phyloP scores from a whole-genome alignment of 1,284 basidiomycete genomes.

The Athelia psychrophila region DNA sequence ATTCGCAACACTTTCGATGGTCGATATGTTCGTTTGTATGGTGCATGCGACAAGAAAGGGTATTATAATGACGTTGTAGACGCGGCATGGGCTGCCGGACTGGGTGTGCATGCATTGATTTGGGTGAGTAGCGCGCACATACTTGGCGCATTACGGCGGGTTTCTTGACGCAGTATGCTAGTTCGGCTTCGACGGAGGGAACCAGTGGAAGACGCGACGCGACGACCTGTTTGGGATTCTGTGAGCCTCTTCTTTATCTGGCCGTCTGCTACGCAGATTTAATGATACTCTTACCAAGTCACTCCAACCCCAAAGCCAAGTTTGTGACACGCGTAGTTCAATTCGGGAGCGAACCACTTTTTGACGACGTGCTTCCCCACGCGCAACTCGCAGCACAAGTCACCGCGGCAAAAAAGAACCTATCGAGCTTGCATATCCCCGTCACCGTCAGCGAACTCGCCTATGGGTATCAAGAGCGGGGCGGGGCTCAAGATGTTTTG shows the following conservation, averaged over 20 bases:
- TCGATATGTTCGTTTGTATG: constrained; percentile 73
- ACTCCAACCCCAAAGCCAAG: constrained; percentile 61
- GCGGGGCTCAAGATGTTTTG: constrained; percentile 56
- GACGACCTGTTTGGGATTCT: constrained; percentile 54
- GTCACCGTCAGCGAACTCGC: constrained; percentile 60
- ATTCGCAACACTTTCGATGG: constrained; percentile 59
- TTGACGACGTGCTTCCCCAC: constrained; percentile 54
- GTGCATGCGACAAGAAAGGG: constrained; percentile 58
- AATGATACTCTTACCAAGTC: constrained; percentile 11
- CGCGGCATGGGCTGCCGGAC: constrained; percentile 65
- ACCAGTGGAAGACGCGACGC: constrained; percentile 54
- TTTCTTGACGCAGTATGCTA: constrained; percentile 17
- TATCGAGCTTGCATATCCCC: constrained; percentile 55
- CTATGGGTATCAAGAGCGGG: constrained; percentile 48
- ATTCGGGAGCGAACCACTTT: constrained; percentile 77
- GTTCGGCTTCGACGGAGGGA: constrained; percentile 61
- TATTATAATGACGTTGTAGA: constrained; percentile 71
- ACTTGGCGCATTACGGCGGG: neutral
- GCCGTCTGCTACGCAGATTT: no score
- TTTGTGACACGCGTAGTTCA: constrained; percentile 67
- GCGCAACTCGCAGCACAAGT: constrained; percentile 57
- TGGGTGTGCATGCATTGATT: constrained; percentile 73
- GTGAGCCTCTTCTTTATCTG: no score
- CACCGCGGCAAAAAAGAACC: constrained; percentile 41
- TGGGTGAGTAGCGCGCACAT: constrained; percentile 48